Evolutionary conservation across 2,329 filamentous ascomycete species (phyloP), one percentile per base, ranked within the genome.

Genomic region (Bipolaris oryzae): DNA sequence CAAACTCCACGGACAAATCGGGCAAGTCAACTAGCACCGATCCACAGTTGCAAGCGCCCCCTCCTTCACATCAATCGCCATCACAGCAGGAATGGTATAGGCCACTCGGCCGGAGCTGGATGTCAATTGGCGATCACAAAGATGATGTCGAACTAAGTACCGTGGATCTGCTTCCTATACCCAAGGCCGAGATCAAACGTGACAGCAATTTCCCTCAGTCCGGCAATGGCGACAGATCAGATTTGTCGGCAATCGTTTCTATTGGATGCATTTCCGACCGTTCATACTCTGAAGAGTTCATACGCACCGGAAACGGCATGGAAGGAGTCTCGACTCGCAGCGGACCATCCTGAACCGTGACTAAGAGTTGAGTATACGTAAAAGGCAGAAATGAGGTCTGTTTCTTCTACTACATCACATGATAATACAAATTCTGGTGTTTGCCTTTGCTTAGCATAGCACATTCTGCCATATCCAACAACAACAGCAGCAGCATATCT

Each of bases 401-500:
- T 1, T 13, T 10, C 3, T 13, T 13, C 21, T 6, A 13, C 20
- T 16, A 7, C 21, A 28, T 10, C 15, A 48, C n/a, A 28, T 7
- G 13, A 55, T n/a, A 21, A 51, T 44, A 28, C 46, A 35, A 25
- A 35, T 21, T 25, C 58, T 61, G 9, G 42, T 42, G 18, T 63
- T 63, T 57, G 42, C n/a, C 47, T 50, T 45, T 67, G 57, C 50
- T 67, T 65, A 34, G 64, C 60, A 10, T 53, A 49, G 5, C 57
- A 42, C 1, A 66, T 58, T 41, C 54, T 23, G 50, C 57, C 35
- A 69, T 55, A 3, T 60, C 65, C 15, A 68, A 39, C 6, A 60
- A 63, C 15, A 68, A 39, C 6, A 60, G 57, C 3, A 68, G 48
- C 50, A 70, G 33, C 7, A 69, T 58, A 48, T 66, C 65, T 64